A percentile compares a stretch with the other conserved stretches of the same genome.
These are phyloP conservation scores for Ceratocystis huliohia DNA, from an alignment of 2,329 filamentous ascomycete genomes.

Conservation along the genomic window DNA sequence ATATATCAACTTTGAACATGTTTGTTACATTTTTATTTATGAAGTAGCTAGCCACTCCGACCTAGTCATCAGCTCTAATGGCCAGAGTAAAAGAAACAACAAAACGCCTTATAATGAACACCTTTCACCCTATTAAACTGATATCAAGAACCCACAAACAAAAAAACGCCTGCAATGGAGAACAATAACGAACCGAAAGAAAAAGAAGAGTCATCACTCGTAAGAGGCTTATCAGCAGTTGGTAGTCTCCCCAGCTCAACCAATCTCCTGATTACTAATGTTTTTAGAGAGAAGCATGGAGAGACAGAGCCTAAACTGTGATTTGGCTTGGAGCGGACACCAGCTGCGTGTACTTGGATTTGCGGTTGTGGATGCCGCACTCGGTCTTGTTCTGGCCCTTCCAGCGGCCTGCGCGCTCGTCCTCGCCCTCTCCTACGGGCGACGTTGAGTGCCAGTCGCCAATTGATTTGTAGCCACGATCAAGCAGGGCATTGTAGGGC, in stretches of 20 bases:
- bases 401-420: conserved; percentile 93
- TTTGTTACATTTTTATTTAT: not conserved
- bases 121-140: not conserved
- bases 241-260: not conserved
- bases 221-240: not conserved
- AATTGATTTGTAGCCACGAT: conserved; percentile 93
- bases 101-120: conserved; percentile 3
- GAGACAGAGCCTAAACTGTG: not conserved
- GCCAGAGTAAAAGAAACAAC: not conserved
- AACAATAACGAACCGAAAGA: not conserved
- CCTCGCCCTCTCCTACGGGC: conserved; percentile 79
- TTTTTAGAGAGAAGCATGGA: not conserved
- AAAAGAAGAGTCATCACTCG: conserved; percentile 10
- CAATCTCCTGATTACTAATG: not conserved
- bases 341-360: conserved; percentile 78
- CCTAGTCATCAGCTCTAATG: not conserved
- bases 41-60: not conserved
- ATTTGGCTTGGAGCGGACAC: not conserved
- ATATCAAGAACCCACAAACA: conserved; percentile 26
- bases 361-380: conserved; percentile 97
- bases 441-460: conserved; percentile 97
- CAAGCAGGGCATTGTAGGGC: conserved; percentile 84
- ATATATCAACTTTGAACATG: too few species aligned
- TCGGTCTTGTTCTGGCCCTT: conserved; percentile 94
- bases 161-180: not conserved